These are phyloP conservation scores for Sphagnum tenellum DNA, from an alignment of 225 moss, liverwort and hornwort species.

Conservation along the genomic window DNA sequence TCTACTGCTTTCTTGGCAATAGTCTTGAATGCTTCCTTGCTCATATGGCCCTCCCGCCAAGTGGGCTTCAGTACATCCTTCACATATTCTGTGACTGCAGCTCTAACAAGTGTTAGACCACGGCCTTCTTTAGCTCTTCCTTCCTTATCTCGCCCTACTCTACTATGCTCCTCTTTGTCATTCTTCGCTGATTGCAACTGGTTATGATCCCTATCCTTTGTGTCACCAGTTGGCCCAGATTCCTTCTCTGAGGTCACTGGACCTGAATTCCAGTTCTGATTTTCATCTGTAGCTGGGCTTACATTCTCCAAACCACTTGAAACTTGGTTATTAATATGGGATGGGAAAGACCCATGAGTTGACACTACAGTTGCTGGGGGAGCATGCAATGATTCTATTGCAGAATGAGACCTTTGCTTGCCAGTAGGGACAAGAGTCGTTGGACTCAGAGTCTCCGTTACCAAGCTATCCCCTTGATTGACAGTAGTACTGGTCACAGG, in stretches of 20 bases:
- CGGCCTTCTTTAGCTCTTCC: conserved; percentile 31
- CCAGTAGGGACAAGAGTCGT: conserved; percentile 9
- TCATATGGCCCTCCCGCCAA: conserved; percentile 93
- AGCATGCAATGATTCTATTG: too few species aligned
- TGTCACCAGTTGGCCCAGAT: conserved; percentile 1
- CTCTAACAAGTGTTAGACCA: conserved; percentile 36
- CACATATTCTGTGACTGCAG: conserved; percentile 61
- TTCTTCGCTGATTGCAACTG: conserved; percentile 1
- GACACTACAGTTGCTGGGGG: too few species aligned
- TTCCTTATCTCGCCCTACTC: conserved; percentile 30
- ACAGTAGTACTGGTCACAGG: conserved; percentile 44
- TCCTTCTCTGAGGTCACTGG: background rate
- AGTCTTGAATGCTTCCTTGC: conserved; percentile 93
- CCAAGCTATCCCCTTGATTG: conserved; percentile 25
- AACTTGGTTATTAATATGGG: conserved; percentile 1
- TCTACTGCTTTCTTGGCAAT: conserved; percentile 94
- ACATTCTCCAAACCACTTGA: conserved; percentile 40
- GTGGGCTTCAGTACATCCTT: conserved; percentile 81
- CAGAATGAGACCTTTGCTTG: background rate
- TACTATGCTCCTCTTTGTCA: conserved; percentile 10
- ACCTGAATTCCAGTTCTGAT: conserved; percentile 29
- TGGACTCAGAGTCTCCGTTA: conserved; percentile 70
- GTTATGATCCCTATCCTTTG: conserved; percentile 4
- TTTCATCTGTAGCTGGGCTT: conserved; percentile 45
- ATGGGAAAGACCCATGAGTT: too few species aligned